A percentile compares a stretch with the other conserved stretches of the same genome.
Conservation (phyloP, 768 basidiomycete species). For the Serendipita vermifera region DNA sequence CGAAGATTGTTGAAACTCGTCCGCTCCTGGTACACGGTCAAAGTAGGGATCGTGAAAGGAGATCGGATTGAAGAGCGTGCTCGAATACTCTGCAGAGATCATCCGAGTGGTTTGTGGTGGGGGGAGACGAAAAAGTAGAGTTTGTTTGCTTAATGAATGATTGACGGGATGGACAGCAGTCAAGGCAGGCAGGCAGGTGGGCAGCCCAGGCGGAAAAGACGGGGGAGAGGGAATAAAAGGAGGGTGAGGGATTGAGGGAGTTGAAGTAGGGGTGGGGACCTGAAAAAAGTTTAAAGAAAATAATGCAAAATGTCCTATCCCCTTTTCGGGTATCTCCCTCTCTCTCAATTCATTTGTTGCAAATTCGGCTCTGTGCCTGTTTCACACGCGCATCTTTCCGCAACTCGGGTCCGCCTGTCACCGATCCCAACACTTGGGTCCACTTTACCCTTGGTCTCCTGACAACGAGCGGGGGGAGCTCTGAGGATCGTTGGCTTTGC, state of each 20-base stretch:
- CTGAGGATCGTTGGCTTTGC: too few relatives aligned
- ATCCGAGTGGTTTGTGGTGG: conserved; percentile 41
- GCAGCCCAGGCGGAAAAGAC: conserved; percentile 20
- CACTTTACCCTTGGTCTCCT: too few relatives aligned
- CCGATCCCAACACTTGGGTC: too few relatives aligned
- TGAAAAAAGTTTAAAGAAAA: too few relatives aligned
- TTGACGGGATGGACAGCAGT: conserved; percentile 15
- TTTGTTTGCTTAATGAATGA: too few relatives aligned
- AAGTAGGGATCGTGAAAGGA: conserved; percentile 2
- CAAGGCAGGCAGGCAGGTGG: conserved; percentile 15
- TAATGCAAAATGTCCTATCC: too few relatives aligned
- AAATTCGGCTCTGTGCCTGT: too few relatives aligned
- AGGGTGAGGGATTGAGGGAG: conserved; percentile 49
- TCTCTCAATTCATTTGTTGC: too few relatives aligned
- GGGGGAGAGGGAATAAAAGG: conserved; percentile 34
- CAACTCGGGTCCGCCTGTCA: too few relatives aligned
- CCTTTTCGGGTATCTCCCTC: too few relatives aligned
- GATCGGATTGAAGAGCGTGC: conserved; percentile 4
- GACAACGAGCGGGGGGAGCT: too few relatives aligned
- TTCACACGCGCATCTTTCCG: too few relatives aligned
- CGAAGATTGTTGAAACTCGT: background rate
- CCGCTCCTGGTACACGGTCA: background rate
- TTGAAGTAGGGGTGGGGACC: conserved; percentile 46
- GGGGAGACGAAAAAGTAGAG: conserved; percentile 51
- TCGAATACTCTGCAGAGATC: conserved; percentile 2